Percentiles rank a stretch among this genome's conserved stretches.
Evolutionary conservation across 2,329 filamentous ascomycete species (phyloP).

Genomic region (Exophiala sideris): DNA sequence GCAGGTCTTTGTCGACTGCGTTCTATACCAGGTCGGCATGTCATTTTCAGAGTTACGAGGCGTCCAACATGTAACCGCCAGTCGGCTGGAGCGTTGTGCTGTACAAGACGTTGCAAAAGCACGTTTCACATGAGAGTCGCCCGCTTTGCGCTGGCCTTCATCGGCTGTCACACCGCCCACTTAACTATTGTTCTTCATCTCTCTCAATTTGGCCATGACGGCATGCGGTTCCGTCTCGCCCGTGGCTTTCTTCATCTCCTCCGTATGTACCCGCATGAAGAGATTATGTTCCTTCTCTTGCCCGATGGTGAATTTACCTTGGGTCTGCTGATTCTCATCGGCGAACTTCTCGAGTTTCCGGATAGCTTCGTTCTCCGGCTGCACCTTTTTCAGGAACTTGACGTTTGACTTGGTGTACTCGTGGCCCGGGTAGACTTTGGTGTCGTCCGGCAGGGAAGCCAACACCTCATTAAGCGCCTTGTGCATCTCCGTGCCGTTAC

Average conservation of each 20-base stretch:
- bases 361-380: slow-evolving; percentile 55
- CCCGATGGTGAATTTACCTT: slow-evolving; percentile 93
- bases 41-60: too few relatives aligned
- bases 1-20: too few relatives aligned
- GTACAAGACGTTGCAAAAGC: too few relatives aligned
- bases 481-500: slow-evolving; percentile 85
- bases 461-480: slow-evolving; percentile 84
- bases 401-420: slow-evolving; percentile 98
- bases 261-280: slow-evolving; percentile 84
- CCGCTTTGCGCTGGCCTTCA: too few relatives aligned
- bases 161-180: too few relatives aligned
- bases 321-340: slow-evolving; percentile 77
- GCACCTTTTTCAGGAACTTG: slow-evolving; percentile 60
- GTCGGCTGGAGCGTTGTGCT: too few relatives aligned
- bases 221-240: slow-evolving; percentile 75
- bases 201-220: slow-evolving; percentile 80
- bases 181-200: slow-evolving; percentile 73
- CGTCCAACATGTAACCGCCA: too few relatives aligned
- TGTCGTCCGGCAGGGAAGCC: slow-evolving; percentile 78
- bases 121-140: too few relatives aligned
- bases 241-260: slow-evolving; percentile 76
- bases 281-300: slow-evolving; percentile 95
- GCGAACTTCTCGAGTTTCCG: slow-evolving; percentile 75
- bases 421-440: slow-evolving; percentile 89
- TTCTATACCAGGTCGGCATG: too few relatives aligned